These are phyloP conservation scores for Pezicula neosporulosa DNA, from an alignment of 2,329 filamentous ascomycete species.

Conservation along the genomic window DNA sequence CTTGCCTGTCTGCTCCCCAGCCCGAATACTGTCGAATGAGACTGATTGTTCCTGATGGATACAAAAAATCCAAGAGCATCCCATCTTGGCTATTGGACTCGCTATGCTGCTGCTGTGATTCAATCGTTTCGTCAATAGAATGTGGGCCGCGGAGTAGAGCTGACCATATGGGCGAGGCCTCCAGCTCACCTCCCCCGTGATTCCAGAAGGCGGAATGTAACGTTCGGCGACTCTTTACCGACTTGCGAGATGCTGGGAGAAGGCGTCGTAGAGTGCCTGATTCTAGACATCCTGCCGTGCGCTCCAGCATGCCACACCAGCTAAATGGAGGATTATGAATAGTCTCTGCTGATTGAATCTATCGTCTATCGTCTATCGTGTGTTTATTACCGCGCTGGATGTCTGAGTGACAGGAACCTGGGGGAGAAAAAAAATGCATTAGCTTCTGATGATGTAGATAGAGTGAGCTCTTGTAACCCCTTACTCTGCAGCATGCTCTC, in stretches of 20 bases:
- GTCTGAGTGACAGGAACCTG: not conserved
- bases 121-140: slow-evolving; percentile 9
- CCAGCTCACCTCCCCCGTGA: slow-evolving; percentile 40
- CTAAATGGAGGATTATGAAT: not conserved
- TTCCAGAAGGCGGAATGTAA: slow-evolving; percentile 54
- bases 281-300: slow-evolving; percentile 52
- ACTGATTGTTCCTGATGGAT: slow-evolving; percentile 33
- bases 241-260: slow-evolving; percentile 32
- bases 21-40: slow-evolving; percentile 29
- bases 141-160: slow-evolving; percentile 18
- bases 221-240: slow-evolving; percentile 36
- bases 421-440: too few relatives aligned
- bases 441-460: too few relatives aligned
- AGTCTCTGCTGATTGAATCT: slow-evolving; percentile 1
- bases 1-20: slow-evolving; percentile 21
- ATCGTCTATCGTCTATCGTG: slow-evolving; percentile 2
- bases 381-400: slow-evolving; percentile 3
- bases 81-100: slow-evolving; percentile 10
- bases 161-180: slow-evolving; percentile 27
- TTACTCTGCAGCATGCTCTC: not conserved
- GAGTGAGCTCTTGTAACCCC: not conserved
- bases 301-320: slow-evolving; percentile 52
- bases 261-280: slow-evolving; percentile 51
- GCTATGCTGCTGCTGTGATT: slow-evolving; percentile 5
- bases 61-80: slow-evolving; percentile 35